These are phyloP conservation scores for Linaria vulgaris DNA, from an alignment of 257 asterid species.

Conservation along the genomic window DNA sequence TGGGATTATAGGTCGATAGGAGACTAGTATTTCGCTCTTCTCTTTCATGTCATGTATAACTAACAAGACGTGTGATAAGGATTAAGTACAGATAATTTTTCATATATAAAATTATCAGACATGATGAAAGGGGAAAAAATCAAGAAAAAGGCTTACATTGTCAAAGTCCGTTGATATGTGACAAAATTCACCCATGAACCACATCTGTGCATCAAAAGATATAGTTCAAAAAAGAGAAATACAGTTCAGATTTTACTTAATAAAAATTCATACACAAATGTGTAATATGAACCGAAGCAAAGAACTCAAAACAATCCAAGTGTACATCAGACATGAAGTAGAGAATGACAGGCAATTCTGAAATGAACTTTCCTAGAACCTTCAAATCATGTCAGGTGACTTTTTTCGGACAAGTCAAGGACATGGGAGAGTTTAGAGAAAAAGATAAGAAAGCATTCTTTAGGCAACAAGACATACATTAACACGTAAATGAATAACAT, in stretches of 20 bases:
- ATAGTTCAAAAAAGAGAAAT: constrained; percentile 6
- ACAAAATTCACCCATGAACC: constrained; percentile 80
- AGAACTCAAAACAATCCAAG: constrained; percentile 13
- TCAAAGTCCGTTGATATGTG: constrained; percentile 67
- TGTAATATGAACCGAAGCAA: not conserved
- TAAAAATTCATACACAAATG: constrained; percentile 15
- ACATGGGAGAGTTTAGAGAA: too few relatives aligned
- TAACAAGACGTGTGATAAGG: constrained; percentile 11
- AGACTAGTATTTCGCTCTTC: not conserved
- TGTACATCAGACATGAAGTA: constrained; percentile 7
- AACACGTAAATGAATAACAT: too few relatives aligned
- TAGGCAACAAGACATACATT: too few relatives aligned
- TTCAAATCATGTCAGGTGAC: not conserved
- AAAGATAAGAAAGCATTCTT: too few relatives aligned
- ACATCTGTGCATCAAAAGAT: constrained; percentile 50
- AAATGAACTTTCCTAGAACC: constrained; percentile 7
- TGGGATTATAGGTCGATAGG: not conserved
- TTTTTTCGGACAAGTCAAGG: too few relatives aligned
- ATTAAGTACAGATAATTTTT: constrained; percentile 1
- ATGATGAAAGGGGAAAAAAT: constrained; percentile 1
- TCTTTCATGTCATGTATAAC: not conserved
- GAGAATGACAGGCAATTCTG: constrained; percentile 14
- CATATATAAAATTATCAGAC: constrained; percentile 3
- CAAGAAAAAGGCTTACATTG: constrained; percentile 49
- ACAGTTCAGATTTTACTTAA: constrained; percentile 7